A percentile compares a stretch with the other conserved stretches of the same genome.
Evolutionary conservation across 257 asterid genomes (phyloP).

Genomic region (Solanum rostratum): DNA sequence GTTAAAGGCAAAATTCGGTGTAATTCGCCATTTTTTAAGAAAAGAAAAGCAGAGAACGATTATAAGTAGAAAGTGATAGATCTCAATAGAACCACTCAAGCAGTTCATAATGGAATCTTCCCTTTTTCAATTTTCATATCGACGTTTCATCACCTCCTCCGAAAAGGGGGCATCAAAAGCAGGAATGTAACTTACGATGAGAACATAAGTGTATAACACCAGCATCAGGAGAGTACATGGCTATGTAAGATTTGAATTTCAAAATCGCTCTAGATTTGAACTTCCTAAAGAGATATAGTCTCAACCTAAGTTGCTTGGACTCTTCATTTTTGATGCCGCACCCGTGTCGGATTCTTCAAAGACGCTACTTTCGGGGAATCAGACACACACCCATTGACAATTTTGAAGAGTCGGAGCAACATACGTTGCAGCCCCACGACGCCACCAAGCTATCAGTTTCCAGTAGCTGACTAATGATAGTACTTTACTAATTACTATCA

Average conservation of each 20-base stretch:
- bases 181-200: neutral
- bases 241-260: neutral
- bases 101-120: neutral
- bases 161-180: neutral
- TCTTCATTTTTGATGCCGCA: too few relatives aligned
- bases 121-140: neutral
- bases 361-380: too few relatives aligned
- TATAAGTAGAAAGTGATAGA: neutral
- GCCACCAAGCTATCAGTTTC: neutral
- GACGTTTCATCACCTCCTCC: neutral
- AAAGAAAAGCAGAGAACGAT: too few relatives aligned
- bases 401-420: too few relatives aligned
- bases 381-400: too few relatives aligned
- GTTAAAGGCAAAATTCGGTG: too few relatives aligned
- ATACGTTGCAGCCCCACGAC: too few relatives aligned
- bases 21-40: too few relatives aligned
- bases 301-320: too few relatives aligned
- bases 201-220: neutral
- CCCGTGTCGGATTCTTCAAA: too few relatives aligned
- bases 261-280: neutral
- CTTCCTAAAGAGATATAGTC: neutral
- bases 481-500: neutral
- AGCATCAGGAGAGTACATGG: neutral
- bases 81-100: too few relatives aligned
- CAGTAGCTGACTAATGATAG: neutral